Percentiles rank a stretch among this genome's conserved stretches.
Evolutionary conservation across 2,329 filamentous ascomycete genomes (phyloP).

Genomic region (Xylariaceae sp.): DNA sequence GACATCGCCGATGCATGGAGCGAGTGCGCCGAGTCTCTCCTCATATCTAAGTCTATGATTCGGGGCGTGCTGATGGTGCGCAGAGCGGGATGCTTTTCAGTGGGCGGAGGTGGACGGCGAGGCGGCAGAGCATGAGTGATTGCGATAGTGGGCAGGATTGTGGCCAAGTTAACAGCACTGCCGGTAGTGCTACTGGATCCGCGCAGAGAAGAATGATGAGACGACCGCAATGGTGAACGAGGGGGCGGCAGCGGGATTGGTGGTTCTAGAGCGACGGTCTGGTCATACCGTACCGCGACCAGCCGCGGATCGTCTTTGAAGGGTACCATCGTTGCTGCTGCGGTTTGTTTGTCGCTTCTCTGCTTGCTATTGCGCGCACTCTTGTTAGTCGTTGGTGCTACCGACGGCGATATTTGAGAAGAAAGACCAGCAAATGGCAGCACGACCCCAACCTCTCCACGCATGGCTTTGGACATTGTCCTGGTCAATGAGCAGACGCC

Average conservation of each 20-base stretch:
- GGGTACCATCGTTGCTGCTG: conserved; percentile 31
- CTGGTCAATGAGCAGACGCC: not conserved
- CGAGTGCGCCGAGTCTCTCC: conserved; percentile 54
- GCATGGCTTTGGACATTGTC: conserved; percentile 15
- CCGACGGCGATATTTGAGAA: conserved; percentile 32
- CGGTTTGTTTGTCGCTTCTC: conserved; percentile 24
- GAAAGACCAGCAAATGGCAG: conserved; percentile 14
- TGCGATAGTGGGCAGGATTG: conserved; percentile 2
- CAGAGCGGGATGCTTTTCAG: conserved; percentile 51
- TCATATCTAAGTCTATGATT: conserved; percentile 38
- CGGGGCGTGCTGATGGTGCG: conserved; percentile 34
- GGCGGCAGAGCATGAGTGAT: conserved; percentile 32
- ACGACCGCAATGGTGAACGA: conserved; percentile 35
- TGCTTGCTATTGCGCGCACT: conserved; percentile 38
- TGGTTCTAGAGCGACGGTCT: conserved; percentile 52
- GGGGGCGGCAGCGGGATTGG: conserved; percentile 49
- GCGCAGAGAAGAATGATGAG: conserved; percentile 28
- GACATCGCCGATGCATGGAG: conserved; percentile 46
- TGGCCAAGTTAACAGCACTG: not conserved
- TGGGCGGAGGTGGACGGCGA: conserved; percentile 38
- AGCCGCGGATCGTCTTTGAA: conserved; percentile 47
- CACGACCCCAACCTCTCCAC: conserved; percentile 14
- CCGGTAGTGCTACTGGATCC: conserved; percentile 21
- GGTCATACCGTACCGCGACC: conserved; percentile 56
- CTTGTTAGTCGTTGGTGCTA: conserved; percentile 3